Conservation (phyloP, 108 stramenopile species). For the Craspedostauros australis region DNA sequence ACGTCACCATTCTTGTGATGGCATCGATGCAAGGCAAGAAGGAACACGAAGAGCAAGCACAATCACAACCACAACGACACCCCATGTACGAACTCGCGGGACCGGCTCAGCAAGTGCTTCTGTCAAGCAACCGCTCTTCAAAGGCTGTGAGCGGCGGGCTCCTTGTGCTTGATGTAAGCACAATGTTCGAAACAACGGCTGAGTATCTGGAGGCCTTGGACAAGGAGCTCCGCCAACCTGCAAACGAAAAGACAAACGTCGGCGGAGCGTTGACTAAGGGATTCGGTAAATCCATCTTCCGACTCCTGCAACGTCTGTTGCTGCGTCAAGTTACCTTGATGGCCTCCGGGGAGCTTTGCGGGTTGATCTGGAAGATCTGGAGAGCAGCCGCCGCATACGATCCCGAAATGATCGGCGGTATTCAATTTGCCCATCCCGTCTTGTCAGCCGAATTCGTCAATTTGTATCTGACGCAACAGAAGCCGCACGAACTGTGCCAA, state of each 20-base stretch:
- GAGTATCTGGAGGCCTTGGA: constrained; percentile 13
- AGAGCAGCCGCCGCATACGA: constrained; percentile 3
- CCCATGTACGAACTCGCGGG: constrained; percentile 28
- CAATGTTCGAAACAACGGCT: constrained; percentile 16
- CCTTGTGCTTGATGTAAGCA: constrained; percentile 27
- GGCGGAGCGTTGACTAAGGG: constrained; percentile 23
- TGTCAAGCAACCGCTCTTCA: constrained; percentile 3
- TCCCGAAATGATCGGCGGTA: constrained; percentile 2
- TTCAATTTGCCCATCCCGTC: constrained; percentile 24
- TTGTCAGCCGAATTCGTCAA: constrained; percentile 22
- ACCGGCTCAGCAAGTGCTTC: constrained; percentile 19
- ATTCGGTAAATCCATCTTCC: constrained; percentile 30
- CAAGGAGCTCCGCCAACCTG: constrained; percentile 18
- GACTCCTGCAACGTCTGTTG: constrained; percentile 28
- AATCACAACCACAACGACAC: constrained; percentile 11
- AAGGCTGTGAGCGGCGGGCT: constrained; percentile 15
- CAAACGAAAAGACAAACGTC: too few relatives aligned
- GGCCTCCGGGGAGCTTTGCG: constrained; percentile 27
- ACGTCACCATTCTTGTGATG: constrained; percentile 16
- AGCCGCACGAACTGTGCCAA: neutral
- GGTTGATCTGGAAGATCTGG: constrained; percentile 26
- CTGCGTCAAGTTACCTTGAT: constrained; percentile 21
- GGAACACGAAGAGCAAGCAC: neutral
- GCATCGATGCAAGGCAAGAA: neutral
- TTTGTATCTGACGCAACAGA: constrained; percentile 12